Percentiles rank a stretch among this genome's conserved stretches.
Conservation (phyloP, 2,329 filamentous ascomycete genomes). For the Arthrobotrys pseudoclavata region DNA sequence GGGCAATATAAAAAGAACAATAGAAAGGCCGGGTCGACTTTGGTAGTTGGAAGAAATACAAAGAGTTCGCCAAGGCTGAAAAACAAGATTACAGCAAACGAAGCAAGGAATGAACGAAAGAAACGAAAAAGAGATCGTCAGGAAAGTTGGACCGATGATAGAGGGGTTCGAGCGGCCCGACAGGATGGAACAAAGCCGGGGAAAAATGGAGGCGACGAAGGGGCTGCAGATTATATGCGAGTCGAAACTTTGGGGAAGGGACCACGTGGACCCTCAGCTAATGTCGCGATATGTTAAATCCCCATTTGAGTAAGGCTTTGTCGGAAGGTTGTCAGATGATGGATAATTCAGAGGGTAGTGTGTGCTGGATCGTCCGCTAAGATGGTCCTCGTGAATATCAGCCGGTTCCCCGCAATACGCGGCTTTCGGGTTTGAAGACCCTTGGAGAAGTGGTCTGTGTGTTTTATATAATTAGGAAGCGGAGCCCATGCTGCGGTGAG, state of each 20-base stretch:
- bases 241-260: conserved; percentile 42
- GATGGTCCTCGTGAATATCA: conserved; percentile 58
- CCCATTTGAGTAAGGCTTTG: conserved; percentile 59
- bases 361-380: conserved; percentile 58
- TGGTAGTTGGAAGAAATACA: conserved; percentile 21
- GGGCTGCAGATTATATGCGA: conserved; percentile 59
- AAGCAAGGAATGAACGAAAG: conserved; percentile 26
- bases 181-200: conserved; percentile 35
- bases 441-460: conserved; percentile 42
- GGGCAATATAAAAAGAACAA: conserved; percentile 31
- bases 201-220: conserved; percentile 42
- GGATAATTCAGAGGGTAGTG: conserved; percentile 52
- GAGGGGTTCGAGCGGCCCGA: conserved; percentile 49
- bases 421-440: conserved; percentile 33
- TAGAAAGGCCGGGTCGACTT: conserved; percentile 18
- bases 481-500: conserved; percentile 36
- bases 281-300: conserved; percentile 57
- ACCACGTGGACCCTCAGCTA: conserved; percentile 58
- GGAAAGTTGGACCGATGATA: conserved; percentile 37
- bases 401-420: conserved; percentile 59
- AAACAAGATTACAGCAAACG: conserved; percentile 18
- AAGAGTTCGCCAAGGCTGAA: conserved; percentile 26
- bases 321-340: conserved; percentile 59
- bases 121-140: conserved; percentile 18
- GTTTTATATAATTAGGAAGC: conserved; percentile 51